phyloP scores from a whole-genome alignment of 225 moss, liverwort and hornwort genomes.

The Physcomitrellopsis africana region DNA sequence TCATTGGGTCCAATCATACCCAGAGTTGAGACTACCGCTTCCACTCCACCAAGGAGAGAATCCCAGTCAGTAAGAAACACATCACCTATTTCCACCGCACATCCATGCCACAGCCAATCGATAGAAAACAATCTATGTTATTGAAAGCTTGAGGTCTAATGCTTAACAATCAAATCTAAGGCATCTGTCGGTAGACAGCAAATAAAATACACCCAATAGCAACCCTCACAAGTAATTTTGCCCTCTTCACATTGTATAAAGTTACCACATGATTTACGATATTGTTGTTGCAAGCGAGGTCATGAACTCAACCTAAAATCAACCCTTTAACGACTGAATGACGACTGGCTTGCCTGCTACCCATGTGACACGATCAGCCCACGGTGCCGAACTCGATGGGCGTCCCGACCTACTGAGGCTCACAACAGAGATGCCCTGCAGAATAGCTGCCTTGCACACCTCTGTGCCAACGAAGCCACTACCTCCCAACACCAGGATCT shows the following conservation, averaged over 20 bases:
- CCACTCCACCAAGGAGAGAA: constrained; percentile 71
- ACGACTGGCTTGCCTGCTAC: constrained; percentile 60
- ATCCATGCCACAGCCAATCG: neutral
- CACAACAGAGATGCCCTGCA: constrained; percentile 69
- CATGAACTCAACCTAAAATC: too few species aligned
- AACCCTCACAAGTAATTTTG: neutral
- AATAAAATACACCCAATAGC: neutral
- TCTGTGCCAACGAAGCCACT: constrained; percentile 88
- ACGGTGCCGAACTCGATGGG: constrained; percentile 45
- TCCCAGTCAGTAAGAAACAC: constrained; percentile 87
- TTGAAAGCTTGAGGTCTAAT: neutral
- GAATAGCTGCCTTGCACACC: constrained; percentile 73
- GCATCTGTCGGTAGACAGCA: too few species aligned
- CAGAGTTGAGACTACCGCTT: constrained; percentile 86
- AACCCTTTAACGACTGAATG: neutral
- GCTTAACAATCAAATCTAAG: neutral
- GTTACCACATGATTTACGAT: neutral
- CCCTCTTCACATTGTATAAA: neutral
- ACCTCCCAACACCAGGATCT: constrained; percentile 91
- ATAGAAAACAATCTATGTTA: too few species aligned
- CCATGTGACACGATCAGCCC: constrained; percentile 67
- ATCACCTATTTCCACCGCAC: constrained; percentile 61
- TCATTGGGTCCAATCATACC: constrained; percentile 81
- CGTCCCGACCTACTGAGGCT: constrained; percentile 92
- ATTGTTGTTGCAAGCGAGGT: neutral